Evolutionary conservation across 1,284 basidiomycete genomes (phyloP), one percentile per base, ranked within the genome.

Genomic region (Naganishia albida): DNA sequence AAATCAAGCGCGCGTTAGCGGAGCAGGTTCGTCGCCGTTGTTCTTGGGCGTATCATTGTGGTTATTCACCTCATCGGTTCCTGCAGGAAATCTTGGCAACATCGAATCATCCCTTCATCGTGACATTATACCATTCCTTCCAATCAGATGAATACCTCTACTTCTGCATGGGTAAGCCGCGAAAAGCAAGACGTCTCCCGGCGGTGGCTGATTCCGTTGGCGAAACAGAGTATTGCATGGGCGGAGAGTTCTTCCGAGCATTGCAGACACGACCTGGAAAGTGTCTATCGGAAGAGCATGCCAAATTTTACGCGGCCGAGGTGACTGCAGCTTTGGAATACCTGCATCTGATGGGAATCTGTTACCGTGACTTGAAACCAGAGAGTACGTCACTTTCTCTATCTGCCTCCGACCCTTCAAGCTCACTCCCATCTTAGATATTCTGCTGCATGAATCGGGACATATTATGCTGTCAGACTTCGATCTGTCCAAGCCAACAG

Each of bases 401-500:
- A 18, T 8, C 51, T 40, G 25, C 10, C 25, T 20, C 26, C 43
- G 26, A 25, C 25, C 12, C 28, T 2, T 13, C 7, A 7, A 16
- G 34, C 53, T 48, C 18, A 20, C 13, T 18, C 8, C 16, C 42
- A 34, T 46, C 18, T 40, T 74, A 97, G 93, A 99, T 78, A 99
- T 99, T 73, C 83, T 99, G n/a, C 83, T 99, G 60, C 96, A 99
- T 80, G 91, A 97, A 76, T 93, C 93, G 23, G 96, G 96, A 18
- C 96, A 99, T 80, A 96, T 99, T 73, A 98, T 98, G 93, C 82
- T 99, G 71, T 98, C 95, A 52, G 96, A 99, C 81, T 99, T 99
- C 81, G 96, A 99, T 81, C 85, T 99, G 38, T 96, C 95, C 13
- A 99, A 98, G 75, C 91, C 96, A 75, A 93, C 92, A 48, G 89